Evolutionary conservation across 106 monocot species (phyloP), one percentile per base, ranked within the genome.

Genomic region (Agapanthus africanus): DNA sequence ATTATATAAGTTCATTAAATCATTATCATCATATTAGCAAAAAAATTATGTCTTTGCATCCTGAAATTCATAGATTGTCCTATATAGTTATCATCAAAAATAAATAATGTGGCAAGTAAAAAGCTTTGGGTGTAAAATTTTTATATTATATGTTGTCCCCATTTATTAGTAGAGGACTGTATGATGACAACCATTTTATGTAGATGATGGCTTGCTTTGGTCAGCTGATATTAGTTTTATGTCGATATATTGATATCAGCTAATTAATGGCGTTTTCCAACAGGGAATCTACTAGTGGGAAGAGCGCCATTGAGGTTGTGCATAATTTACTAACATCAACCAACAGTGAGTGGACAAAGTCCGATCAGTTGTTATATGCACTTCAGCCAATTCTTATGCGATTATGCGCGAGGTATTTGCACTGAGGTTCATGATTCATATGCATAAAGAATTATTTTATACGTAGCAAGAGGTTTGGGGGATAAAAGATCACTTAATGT

Each of bases 381-480:
- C 74, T 92, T 41, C 80, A 74, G 70, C 71, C 73, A 63, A 77
- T 80, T 74, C 77, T 88, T 11, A 83, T 85, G 84, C 87, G 91
- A 47, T 78, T 91, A 54, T 91, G 91, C 80, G 82, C 84, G 46
- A 91, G 91, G 91, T 87, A 64, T 56, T 30, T 64, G 36, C 21
- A 40, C 19, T 13, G 13, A 47, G 46, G 2, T 13, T 13, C 5
- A 7, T 19, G 19, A 47, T 15, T 30, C 28, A 6, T 66, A 37
- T 66, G 6, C 42, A 28, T n/a, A n/a, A n/a, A n/a, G n/a, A n/a
- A n/a, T n/a, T 19, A 11, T 59, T 0, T 33, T 59, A 16, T n/a
- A 1, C 36, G 6, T 7, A 35, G 59, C 14, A 18, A 61, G n/a
- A n/a, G n/a, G n/a, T n/a, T n/a, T n/a, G n/a, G n/a, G n/a, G n/a